Base-by-base conservation (phyloP, 257 asterid species). In the Vinca minor region DNA sequence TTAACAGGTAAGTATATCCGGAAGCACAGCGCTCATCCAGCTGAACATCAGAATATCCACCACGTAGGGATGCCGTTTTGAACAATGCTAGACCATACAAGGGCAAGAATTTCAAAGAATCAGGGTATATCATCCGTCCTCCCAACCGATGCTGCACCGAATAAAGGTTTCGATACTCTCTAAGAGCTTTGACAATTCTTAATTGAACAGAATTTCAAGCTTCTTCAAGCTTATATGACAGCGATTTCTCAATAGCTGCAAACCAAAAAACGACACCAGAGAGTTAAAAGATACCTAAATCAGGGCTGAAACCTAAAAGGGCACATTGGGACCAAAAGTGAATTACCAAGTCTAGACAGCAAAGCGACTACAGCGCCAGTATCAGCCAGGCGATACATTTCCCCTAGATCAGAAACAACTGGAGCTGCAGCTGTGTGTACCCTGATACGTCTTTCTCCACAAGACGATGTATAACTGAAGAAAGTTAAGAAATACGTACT, bases 381-480 rank as follows among this genome's bases (percentile, higher is more conserved):
- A 76, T 93, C 99, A 55, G 99, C 96, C 79, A 82, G 78, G 68
- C 94, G 97, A 77, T 89, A 93, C 96, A 93, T 89, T 81, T 89
- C 96, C 64, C 86, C 85, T 34, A 93, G 73, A 73, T 93, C 99
- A 64, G 96, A 63, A 73, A 87, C 95, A 69, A 93, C 99, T 52
- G 97, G 99, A 79, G 92, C 97, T 41, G 96, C 97, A 4, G 95
- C 94, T 32, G 97, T 93, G 75, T 84, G 99, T 66, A 93, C 99
- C 76, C 99, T 89, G 64, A 93, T 93, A 65, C 97, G 96, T 76
- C 99, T 79, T 82, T 93, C 99, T 71, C 97, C 99, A 55, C 87
- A 85, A 66, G 99, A 93, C 52, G 99, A 93, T 65, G 99, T 93
- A 76, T 87, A 93, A 78, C 99, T 93, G 82, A 48, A 71, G 72